Evolutionary conservation across 129 eudicot species (phyloP).

Genomic region (Ambrosia artemisiifolia): DNA sequence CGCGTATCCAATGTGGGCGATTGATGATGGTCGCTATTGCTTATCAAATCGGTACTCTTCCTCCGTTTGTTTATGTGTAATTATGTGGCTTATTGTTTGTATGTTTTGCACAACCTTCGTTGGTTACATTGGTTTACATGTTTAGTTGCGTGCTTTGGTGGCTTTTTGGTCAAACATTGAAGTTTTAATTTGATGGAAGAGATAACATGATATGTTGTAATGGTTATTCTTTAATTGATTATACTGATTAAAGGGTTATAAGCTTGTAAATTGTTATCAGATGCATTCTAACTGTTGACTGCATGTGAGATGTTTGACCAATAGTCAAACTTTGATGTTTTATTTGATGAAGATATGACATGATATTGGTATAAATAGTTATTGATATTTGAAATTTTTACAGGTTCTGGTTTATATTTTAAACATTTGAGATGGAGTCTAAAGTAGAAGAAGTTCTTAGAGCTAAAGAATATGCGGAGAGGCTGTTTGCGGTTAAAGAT

Average conservation of each 20-base stretch:
- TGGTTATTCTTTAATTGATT: background rate
- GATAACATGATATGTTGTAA: background rate
- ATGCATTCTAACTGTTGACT: background rate
- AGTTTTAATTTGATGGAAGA: too few species aligned
- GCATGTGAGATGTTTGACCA: background rate
- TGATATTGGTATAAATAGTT: background rate
- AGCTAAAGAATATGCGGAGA: constrained; percentile 72
- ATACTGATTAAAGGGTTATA: background rate
- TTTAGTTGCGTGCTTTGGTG: too few species aligned
- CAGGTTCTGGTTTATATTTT: constrained; percentile 12
- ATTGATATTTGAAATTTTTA: background rate
- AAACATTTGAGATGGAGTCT: constrained; percentile 47
- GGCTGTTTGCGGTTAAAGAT: constrained; percentile 58
- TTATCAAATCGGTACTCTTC: too few species aligned
- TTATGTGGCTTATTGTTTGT: too few species aligned
- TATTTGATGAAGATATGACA: background rate
- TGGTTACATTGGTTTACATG: too few species aligned
- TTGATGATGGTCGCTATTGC: too few species aligned
- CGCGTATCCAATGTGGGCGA: too few species aligned
- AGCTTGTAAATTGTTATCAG: background rate
- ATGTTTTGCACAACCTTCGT: too few species aligned
- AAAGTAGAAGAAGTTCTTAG: constrained; percentile 67
- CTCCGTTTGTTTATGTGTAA: too few species aligned
- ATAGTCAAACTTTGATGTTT: constrained; percentile 6
- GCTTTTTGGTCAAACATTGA: background rate